Conservation (phyloP, 164 flowering plant genomes). For the Platanus orientalis region DNA sequence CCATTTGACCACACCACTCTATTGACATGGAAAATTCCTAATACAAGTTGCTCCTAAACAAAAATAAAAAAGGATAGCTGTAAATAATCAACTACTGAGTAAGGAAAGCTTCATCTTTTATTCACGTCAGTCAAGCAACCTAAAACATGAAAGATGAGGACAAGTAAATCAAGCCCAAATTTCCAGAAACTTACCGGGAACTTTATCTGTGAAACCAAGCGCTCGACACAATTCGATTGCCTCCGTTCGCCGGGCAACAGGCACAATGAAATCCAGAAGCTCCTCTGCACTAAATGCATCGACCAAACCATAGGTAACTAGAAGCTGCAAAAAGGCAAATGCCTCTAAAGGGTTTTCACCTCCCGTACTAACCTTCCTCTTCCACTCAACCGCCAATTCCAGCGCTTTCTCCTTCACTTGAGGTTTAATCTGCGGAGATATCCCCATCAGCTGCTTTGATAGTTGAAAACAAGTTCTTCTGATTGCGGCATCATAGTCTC, state of each 20-base stretch:
- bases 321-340: slow-evolving; percentile 46
- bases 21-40: no score
- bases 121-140: no score
- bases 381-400: slow-evolving; percentile 57
- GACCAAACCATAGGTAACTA: slow-evolving; percentile 44
- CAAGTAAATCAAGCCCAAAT: no score
- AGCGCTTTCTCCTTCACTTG: slow-evolving; percentile 40
- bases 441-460: slow-evolving; percentile 35
- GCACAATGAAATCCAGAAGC: slow-evolving; percentile 33
- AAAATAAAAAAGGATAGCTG: no score
- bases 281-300: slow-evolving; percentile 31
- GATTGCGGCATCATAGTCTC: slow-evolving; percentile 15
- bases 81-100: no score
- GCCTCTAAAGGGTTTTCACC: slow-evolving; percentile 30
- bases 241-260: slow-evolving; percentile 31
- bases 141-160: no score
- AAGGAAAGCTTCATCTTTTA: no score
- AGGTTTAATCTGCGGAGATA: slow-evolving; percentile 14
- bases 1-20: no score
- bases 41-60: no score
- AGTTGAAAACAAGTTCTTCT: slow-evolving; percentile 41
- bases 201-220: slow-evolving; percentile 31
- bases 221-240: slow-evolving; percentile 36
- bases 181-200: slow-evolving; percentile 43
- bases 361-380: slow-evolving; percentile 25